Base-by-base conservation (phyloP, 1,139 yeast species). In the Yamadazyma songkhlaensis region DNA sequence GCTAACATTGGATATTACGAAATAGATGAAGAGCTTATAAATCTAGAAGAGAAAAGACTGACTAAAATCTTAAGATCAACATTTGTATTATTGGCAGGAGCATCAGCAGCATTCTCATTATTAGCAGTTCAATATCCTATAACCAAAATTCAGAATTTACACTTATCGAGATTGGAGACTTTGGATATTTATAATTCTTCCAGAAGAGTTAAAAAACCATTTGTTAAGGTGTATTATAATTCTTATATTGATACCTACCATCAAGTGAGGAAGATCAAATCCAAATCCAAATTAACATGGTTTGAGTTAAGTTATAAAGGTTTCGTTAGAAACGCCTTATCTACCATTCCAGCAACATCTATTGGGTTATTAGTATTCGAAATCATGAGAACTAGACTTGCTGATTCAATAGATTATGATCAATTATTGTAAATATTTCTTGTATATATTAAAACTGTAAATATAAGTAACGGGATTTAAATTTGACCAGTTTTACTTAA, bases 291-390 rank as follows among this genome's bases (percentile, higher is more conserved):
- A 25, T 57, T 72, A 31, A 62, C 80, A 1, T 81, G 89, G 82
- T 57, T 74, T 35, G 73, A 72, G 29, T 78, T 92, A 72, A 72
- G 83, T 21, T 90, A 89, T 53, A 81, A 79, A 43, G 97, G 97
- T 0, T 87, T 86, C 53, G 66, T 73, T 8, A 65, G 82, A 43
- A 84, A 84, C 44, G 85, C 95, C 0, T 50, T 86, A 34, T 74
- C 88, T 1, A 80, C 89, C 1, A 77, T 90, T 25, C 97, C 97
- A 0, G 88, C 95, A 3, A 86, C 96, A 0, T 83, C 94, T 35
- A 75, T 88, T 34, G 96, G 96, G 0, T 66, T 90, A 34, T 67
- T 90, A 35, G 88, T 88, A 13, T 81, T 90, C 59, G 97, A 90
- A 59, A 82, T 87, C 27, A 75, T 87, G 76, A 69, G 97, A 55